Evolutionary conservation across 73 alveolate species (phyloP), one percentile per base, ranked within the genome.

Genomic region (Stentor roeselii): DNA sequence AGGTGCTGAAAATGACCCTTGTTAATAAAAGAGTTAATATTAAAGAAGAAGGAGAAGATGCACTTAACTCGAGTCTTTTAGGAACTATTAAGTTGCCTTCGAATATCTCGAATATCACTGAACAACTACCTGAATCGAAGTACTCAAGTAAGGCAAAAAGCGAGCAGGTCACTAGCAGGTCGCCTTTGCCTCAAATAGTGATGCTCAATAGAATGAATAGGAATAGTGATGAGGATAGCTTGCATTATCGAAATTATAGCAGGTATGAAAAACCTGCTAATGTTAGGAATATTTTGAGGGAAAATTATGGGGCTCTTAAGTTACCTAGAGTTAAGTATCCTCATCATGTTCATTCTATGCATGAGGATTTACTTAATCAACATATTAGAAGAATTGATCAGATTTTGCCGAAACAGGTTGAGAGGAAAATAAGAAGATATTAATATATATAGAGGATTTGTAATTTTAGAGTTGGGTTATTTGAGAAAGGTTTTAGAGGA

Each of bases 51-150:
- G 87, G 42, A 60, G 86, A 90, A 60, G 61, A 76, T 2, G 41
- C 42, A n/a, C 37, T 92, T 39, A 87, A n/a, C n/a, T n/a, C 92
- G 4, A 85, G 83, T 14, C 85, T 92, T 27, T 78, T 92, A 27
- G 89, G 84, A 30, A 92, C 97, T 14, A 92, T 92, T 34, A 83
- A 91, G 77, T 85, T 90, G 30, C 96, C 97, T n/a, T 87, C 87
- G 61, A 90, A 92, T 82, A 42, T 90, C 6, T 41, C 82, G 4
- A 84, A 84, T 42, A 60, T 92, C 30, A 85, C 93, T 11, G 94
- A 92, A 59, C 42, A 92, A 75, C 88, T 92, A 21, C 97, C 97
- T 3, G 60, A 80, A 60, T 87, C 96, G 59, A 80, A 78, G 30
- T 92, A 92, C 84, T 86, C 82, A 36, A 89, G 39, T 14, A 76